Evolutionary conservation across 805 yeast species (phyloP), one percentile per base, ranked within the genome.

Genomic region (Candida coleopterorum): DNA sequence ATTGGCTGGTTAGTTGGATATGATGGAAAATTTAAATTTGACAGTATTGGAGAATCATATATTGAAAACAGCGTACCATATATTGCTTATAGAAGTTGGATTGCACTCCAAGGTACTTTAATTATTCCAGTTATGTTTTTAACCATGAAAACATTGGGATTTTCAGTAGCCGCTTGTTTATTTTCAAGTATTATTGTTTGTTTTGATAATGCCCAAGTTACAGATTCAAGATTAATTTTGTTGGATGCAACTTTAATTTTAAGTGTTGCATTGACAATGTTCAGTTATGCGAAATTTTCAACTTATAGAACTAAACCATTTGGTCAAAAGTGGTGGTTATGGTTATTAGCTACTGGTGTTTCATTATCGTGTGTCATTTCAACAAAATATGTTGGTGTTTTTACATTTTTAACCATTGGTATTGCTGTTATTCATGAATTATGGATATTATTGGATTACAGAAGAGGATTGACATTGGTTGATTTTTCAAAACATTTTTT

Each of bases 321-420:
- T 56, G 53, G 85, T 11, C 47, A 47, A 27, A 44, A 66, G 38
- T 93, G 99, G 98, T 85, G 93, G 80, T 62, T 66, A 34, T 93
- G 98, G 98, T 71, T 93, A 32, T 55, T 71, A 18, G 60, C 76
- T 30, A 90, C 97, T 5, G 99, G 99, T 26, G 67, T 86, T 7
- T 71, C 90, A 1, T 72, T 93, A 40, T 86, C 97, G 0, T 80
- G 90, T 56, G 97, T 93, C 22, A 90, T 93, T 41, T 84, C 96
- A 30, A 93, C 97, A 40, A 93, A 93, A 57, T 89, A 93, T 60
- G 96, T 93, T 29, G 99, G 99, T 60, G 83, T 84, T 7, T 83
- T 93, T 69, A 88, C 97, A 0, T 93, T 82, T 58, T 71, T 81
- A 33, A 77, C 95, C 35, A 77, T 93, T 47, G 99, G 99, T 22